Evolutionary conservation across 2,329 filamentous ascomycete species (phyloP), one percentile per base, ranked within the genome.

Genomic region (Colletotrichum echinochloae): DNA sequence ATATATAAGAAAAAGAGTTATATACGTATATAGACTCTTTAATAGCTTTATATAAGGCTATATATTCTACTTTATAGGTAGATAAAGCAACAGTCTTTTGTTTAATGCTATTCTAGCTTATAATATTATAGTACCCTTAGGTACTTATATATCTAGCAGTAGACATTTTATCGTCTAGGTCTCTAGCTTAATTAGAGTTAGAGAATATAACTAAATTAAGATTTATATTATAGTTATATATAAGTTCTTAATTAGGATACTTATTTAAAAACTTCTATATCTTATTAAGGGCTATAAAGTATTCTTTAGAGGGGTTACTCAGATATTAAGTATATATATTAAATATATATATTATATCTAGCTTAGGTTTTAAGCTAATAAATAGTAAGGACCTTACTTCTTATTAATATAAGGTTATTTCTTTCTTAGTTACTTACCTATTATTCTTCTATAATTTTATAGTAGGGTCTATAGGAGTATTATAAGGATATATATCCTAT

Each of bases 1-100:
- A 41, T 37, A 37, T 57, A 57, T 33, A 57, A 39, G 2, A 37
- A 39, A 37, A 35, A 23, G 23, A n/a, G 23, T 49, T 49, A 57
- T 37, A 41, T 37, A 57, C 2, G n/a, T 57, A 57, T 37, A 57
- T 35, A 57, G 54, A 28, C 41, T 57, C 54, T 57, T 57, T 57
- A n/a, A 39, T 37, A 57, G 54, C 54, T 35, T 57, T 57, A 37
- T 18, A n/a, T 57, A 57, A 57, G 16, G 54, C 54, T 57, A 57
- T 57, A 57, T 57, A 57, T 57, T 57, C 18, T 37, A 28, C 54
- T 37, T 39, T 23, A 23, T n/a, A 57, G 12, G 39, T 39, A 39
- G 16, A n/a, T 57, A 57, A 23, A 37, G 54, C 28, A 37, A 57
- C 14, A n/a, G n/a, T 39, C 18, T 57, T 57, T 37, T 57, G 33